Percentiles rank a stretch among this genome's conserved stretches.
phyloP scores from a whole-genome alignment of 208 protist species.

The Trypanosoma melophagium region DNA sequence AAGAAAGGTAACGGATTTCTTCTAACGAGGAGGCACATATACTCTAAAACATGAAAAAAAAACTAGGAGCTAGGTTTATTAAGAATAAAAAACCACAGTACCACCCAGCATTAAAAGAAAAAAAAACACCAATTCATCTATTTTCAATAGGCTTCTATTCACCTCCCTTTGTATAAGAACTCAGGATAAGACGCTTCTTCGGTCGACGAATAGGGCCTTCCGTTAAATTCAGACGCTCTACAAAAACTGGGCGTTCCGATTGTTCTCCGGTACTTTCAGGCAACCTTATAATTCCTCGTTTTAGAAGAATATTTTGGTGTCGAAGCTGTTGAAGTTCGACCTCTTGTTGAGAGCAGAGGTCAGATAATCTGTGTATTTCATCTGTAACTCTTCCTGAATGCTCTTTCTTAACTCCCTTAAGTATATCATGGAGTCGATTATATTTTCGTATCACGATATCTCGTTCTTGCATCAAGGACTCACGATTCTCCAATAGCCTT shows the following conservation, averaged over 20 bases:
- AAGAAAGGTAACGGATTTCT: too few species aligned
- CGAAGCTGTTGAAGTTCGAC: conserved; percentile 71
- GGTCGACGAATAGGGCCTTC: conserved; percentile 82
- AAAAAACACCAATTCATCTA: background rate
- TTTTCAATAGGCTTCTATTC: background rate
- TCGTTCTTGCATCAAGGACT: conserved; percentile 60
- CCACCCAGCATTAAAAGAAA: too few species aligned
- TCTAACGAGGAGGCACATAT: too few species aligned
- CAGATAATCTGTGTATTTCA: conserved; percentile 57
- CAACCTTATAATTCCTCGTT: conserved; percentile 64
- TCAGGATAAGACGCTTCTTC: conserved; percentile 49
- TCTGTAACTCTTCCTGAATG: conserved; percentile 38
- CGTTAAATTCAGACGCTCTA: conserved; percentile 68
- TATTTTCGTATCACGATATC: conserved; percentile 81
- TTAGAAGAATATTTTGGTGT: conserved; percentile 67
- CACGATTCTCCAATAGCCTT: conserved; percentile 49
- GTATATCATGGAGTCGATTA: conserved; percentile 79
- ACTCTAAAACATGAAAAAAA: too few species aligned
- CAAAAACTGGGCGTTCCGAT: conserved; percentile 62
- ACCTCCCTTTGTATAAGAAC: conserved; percentile 14
- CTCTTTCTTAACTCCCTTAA: conserved; percentile 53
- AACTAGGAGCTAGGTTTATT: too few species aligned
- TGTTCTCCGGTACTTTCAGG: conserved; percentile 52
- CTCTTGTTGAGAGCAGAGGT: conserved; percentile 69
- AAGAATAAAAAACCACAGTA: too few species aligned